Conservation (phyloP, 495 filamentous ascomycete species). For the Aspergillus campestris region DNA sequence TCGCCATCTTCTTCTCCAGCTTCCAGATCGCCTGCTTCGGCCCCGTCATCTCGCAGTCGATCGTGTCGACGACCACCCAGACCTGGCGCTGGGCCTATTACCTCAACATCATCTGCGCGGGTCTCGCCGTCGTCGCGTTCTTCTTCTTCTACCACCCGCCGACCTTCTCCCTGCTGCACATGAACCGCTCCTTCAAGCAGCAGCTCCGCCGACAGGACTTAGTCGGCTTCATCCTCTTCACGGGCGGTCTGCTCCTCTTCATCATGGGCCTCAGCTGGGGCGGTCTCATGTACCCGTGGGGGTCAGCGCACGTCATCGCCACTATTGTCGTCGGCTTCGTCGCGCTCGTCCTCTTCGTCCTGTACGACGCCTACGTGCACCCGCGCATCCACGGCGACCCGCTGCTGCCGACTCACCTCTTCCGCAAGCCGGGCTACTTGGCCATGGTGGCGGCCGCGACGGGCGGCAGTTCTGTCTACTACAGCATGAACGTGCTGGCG, state of each 20-base stretch:
- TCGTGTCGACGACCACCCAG: slow-evolving; percentile 25
- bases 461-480: slow-evolving; percentile 30
- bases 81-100: slow-evolving; percentile 41
- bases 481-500: slow-evolving; percentile 11
- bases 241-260: slow-evolving; percentile 34
- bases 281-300: slow-evolving; percentile 40
- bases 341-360: slow-evolving; percentile 31
- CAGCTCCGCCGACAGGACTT: slow-evolving; percentile 36
- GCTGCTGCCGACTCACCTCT: slow-evolving; percentile 37
- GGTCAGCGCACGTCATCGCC: slow-evolving; percentile 37
- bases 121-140: slow-evolving; percentile 26
- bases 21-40: slow-evolving; percentile 35
- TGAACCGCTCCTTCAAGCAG: slow-evolving; percentile 19
- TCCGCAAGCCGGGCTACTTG: slow-evolving; percentile 35
- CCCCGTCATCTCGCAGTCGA: slow-evolving; percentile 28
- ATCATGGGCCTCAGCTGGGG: slow-evolving; percentile 45
- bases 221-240: slow-evolving; percentile 31
- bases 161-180: slow-evolving; percentile 22
- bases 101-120: slow-evolving; percentile 31
- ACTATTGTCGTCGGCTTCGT: slow-evolving; percentile 34
- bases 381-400: slow-evolving; percentile 1
- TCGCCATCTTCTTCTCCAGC: slow-evolving; percentile 27
- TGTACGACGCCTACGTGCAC: slow-evolving; percentile 22
- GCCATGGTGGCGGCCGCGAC: slow-evolving; percentile 29
- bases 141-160: slow-evolving; percentile 31